Conservation (phyloP, 2,329 filamentous ascomycete species). For the Xylaria sp. region DNA sequence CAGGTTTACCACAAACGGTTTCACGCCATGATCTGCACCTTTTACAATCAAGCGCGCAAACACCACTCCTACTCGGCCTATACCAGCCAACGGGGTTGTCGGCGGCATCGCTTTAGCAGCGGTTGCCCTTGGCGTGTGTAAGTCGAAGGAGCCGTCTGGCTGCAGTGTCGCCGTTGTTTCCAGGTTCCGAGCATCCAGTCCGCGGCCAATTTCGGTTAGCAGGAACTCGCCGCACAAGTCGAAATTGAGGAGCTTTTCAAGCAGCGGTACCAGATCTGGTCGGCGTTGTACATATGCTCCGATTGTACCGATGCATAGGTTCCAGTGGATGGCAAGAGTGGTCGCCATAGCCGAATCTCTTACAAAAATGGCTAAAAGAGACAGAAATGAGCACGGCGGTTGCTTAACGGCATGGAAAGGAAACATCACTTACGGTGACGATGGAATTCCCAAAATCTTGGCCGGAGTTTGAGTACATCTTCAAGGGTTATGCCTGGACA, state of each 20-base stretch:
- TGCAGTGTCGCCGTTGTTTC: conserved; percentile 53
- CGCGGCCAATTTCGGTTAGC: conserved; percentile 55
- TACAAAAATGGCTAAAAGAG: conserved; percentile 25
- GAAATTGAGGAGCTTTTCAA: conserved; percentile 41
- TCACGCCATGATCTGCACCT: conserved; percentile 45
- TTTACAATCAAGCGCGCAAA: conserved; percentile 49
- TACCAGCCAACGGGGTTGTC: conserved; percentile 41
- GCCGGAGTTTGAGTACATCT: conserved; percentile 41
- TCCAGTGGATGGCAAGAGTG: conserved; percentile 49
- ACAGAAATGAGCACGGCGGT: neutral
- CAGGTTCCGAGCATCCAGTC: conserved; percentile 53
- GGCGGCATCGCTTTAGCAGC: conserved; percentile 51
- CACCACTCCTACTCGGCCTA: conserved; percentile 49
- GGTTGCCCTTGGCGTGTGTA: conserved; percentile 45
- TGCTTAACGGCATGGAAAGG: neutral
- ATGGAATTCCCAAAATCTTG: conserved; percentile 46
- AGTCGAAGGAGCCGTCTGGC: conserved; percentile 45
- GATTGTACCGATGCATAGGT: conserved; percentile 49
- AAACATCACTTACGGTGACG: conserved; percentile 38
- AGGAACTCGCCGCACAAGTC: conserved; percentile 51
- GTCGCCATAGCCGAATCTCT: conserved; percentile 40
- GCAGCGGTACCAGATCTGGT: conserved; percentile 38
- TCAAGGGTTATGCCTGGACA: conserved; percentile 35
- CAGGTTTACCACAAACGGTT: conserved; percentile 50
- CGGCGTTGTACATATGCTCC: conserved; percentile 29